phyloP scores from a whole-genome alignment of 176 grass and related monocot species.

The Leersia perrieri region DNA sequence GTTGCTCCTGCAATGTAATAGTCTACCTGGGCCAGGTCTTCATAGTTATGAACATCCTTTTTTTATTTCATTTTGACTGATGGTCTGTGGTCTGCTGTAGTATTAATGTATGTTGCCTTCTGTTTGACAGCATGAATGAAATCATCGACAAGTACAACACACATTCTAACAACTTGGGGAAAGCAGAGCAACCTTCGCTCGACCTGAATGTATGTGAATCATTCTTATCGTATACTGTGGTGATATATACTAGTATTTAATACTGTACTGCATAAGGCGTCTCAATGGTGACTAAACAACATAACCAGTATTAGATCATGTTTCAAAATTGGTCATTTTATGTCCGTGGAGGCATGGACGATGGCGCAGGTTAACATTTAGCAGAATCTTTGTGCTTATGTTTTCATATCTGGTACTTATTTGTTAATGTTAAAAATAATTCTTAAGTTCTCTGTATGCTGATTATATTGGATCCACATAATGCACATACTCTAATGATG shows the following conservation, averaged over 20 bases:
- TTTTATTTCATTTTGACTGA: slow-evolving; percentile 15
- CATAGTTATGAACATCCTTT: neutral
- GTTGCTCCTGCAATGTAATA: neutral
- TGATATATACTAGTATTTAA: slow-evolving; percentile 16
- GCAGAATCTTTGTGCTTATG: neutral
- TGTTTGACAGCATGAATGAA: slow-evolving; percentile 73
- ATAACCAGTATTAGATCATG: neutral
- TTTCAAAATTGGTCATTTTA: slow-evolving; percentile 10
- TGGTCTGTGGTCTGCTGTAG: slow-evolving; percentile 9
- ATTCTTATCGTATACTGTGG: slow-evolving; percentile 13
- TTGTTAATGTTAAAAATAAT: neutral
- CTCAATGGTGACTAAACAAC: neutral
- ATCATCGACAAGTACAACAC: slow-evolving; percentile 70
- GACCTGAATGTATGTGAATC: slow-evolving; percentile 72
- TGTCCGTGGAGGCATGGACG: too few species aligned
- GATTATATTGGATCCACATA: neutral
- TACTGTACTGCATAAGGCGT: neutral
- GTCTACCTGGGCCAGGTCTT: neutral
- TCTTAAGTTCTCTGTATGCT: neutral
- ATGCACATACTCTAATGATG: neutral
- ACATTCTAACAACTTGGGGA: slow-evolving; percentile 74
- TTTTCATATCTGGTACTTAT: neutral
- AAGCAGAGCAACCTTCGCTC: slow-evolving; percentile 56
- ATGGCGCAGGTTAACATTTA: neutral
- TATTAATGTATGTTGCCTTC: slow-evolving; percentile 39